These are phyloP conservation scores for Paspalum vaginatum DNA, from an alignment of 176 grass and related monocot genomes.

Conservation along the genomic window DNA sequence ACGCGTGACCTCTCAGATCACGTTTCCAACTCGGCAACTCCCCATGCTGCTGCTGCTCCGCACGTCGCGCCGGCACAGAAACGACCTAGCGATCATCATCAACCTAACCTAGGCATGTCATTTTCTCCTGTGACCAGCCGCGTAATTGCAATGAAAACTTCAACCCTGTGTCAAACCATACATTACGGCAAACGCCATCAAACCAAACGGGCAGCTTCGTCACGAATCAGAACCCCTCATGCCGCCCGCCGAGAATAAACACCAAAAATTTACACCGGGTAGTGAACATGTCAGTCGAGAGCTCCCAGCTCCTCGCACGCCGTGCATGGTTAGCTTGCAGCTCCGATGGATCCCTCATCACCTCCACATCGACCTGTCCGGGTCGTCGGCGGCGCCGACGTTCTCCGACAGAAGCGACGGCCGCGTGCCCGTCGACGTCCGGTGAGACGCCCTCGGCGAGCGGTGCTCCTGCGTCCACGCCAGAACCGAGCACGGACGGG, in stretches of 20 bases:
- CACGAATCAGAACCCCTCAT: background rate
- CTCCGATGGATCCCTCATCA: constrained; percentile 26
- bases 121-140: too few relatives aligned
- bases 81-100: too few relatives aligned
- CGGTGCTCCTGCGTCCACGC: constrained; percentile 62
- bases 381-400: constrained; percentile 44
- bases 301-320: constrained; percentile 8
- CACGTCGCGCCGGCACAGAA: too few relatives aligned
- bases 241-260: constrained; percentile 30
- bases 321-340: background rate
- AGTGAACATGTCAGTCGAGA: constrained; percentile 38
- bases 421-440: constrained; percentile 48
- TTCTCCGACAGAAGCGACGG: constrained; percentile 66
- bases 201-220: constrained; percentile 24
- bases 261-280: constrained; percentile 56
- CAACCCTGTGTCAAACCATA: constrained; percentile 17
- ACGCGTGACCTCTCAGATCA: too few relatives aligned
- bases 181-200: constrained; percentile 37
- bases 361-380: constrained; percentile 75
- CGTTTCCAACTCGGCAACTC: too few relatives aligned
- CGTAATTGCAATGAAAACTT: background rate
- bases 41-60: too few relatives aligned
- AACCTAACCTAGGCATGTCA: too few relatives aligned
- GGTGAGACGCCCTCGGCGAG: constrained; percentile 50
- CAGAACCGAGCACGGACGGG: background rate